Percentiles rank a stretch among this genome's conserved stretches.
Evolutionary conservation across 257 asterid genomes (phyloP).

Genomic region (Schizonepeta tenuifolia): DNA sequence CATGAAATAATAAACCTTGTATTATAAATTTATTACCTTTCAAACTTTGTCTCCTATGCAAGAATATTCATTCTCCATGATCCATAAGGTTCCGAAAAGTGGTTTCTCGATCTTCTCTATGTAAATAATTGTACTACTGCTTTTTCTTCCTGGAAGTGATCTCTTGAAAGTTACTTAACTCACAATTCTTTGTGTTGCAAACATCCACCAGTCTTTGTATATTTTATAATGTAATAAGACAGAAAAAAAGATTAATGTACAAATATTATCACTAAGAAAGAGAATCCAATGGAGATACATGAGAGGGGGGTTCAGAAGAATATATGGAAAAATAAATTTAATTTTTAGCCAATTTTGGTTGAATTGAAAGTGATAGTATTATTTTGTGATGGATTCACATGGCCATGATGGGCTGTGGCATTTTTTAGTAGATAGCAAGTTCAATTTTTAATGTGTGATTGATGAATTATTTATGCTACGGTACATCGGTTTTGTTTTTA

Average conservation of each 20-base stretch:
- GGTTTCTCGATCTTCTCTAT: no score
- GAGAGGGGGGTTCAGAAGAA: slow-evolving; percentile 29
- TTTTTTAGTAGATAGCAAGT: slow-evolving; percentile 23
- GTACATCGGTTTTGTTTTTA: neutral
- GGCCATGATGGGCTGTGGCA: slow-evolving; percentile 53
- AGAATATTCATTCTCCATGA: neutral
- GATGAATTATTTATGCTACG: slow-evolving; percentile 10
- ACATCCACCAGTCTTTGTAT: neutral
- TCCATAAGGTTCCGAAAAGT: neutral
- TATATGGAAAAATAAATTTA: neutral
- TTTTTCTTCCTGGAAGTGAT: no score
- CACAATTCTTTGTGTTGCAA: neutral
- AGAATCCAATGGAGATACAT: slow-evolving; percentile 34
- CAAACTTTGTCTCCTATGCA: neutral
- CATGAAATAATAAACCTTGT: neutral
- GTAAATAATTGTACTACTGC: no score
- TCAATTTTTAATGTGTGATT: neutral
- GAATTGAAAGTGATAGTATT: slow-evolving; percentile 19
- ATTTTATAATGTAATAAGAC: neutral
- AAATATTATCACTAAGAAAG: neutral
- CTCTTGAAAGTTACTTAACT: neutral
- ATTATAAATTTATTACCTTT: neutral
- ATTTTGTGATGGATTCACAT: slow-evolving; percentile 52
- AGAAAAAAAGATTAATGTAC: neutral
- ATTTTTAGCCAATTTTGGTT: neutral